phyloP scores from a whole-genome alignment of 73 alveolate genomes.

The Symbiodinium pilosum region DNA sequence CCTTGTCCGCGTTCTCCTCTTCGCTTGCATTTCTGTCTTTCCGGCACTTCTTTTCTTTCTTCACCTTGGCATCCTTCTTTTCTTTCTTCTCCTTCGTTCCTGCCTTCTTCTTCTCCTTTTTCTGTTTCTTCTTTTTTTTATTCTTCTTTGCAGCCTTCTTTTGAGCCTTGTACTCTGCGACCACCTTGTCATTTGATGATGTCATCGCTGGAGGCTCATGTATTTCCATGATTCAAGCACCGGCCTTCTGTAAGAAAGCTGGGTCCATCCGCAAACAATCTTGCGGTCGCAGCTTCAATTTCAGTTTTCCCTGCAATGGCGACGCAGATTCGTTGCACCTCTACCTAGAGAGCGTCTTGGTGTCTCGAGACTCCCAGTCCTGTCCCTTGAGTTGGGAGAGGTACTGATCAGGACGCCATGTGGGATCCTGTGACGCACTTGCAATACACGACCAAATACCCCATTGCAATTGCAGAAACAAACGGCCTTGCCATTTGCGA shows the following conservation, averaged over 20 bases:
- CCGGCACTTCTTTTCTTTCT: neutral
- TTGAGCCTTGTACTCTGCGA: slow-evolving; percentile 74
- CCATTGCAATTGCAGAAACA: no score
- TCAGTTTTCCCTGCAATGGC: neutral
- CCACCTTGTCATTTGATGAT: slow-evolving; percentile 13
- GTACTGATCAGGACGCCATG: slow-evolving; percentile 88
- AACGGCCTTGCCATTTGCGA: slow-evolving; percentile 88
- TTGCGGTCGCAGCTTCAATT: slow-evolving; percentile 65
- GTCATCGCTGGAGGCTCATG: no score
- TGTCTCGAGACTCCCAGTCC: neutral
- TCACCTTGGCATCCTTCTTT: neutral
- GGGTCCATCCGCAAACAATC: slow-evolving; percentile 89
- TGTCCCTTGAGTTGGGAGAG: slow-evolving; percentile 48
- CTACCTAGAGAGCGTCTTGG: neutral
- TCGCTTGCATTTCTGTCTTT: neutral
- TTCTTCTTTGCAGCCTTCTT: slow-evolving; percentile 52
- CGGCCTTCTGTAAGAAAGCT: slow-evolving; percentile 54
- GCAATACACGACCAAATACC: no score
- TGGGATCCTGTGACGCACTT: slow-evolving; percentile 44
- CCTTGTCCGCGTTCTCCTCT: neutral
- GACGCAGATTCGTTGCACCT: no score
- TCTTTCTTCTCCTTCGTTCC: slow-evolving; percentile 27
- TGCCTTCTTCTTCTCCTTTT: neutral
- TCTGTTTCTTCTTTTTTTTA: slow-evolving; percentile 7
- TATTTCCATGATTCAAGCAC: no score